phyloP scores from a whole-genome alignment of 1,284 basidiomycete genomes.

The Sphaerobolus stellatus region DNA sequence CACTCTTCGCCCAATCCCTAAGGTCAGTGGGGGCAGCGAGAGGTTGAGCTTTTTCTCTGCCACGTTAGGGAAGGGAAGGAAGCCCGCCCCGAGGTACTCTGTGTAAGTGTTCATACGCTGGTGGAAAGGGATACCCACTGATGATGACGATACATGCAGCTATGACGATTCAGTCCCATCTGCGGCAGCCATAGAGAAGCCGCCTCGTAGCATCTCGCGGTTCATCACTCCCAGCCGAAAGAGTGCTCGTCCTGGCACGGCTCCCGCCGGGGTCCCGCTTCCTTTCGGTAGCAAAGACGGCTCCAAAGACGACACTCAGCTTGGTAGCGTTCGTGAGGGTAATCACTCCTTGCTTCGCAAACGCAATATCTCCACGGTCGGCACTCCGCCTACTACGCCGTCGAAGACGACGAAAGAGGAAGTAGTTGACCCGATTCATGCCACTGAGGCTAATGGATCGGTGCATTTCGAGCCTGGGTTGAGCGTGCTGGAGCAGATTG shows the following conservation, averaged over 20 bases:
- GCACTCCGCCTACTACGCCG: neutral
- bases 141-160: neutral
- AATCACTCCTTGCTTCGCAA: slow-evolving; percentile 28
- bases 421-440: neutral
- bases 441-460: slow-evolving; percentile 21
- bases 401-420: slow-evolving; percentile 1
- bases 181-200: slow-evolving; percentile 14
- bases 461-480: slow-evolving; percentile 57
- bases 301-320: slow-evolving; percentile 5
- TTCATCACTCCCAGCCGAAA: slow-evolving; percentile 33
- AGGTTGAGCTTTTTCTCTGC: slow-evolving; percentile 79
- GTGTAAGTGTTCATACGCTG: slow-evolving; percentile 40
- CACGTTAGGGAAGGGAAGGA: slow-evolving; percentile 64
- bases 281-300: slow-evolving; percentile 11
- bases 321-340: neutral
- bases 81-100: slow-evolving; percentile 75
- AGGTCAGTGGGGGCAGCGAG: too few species aligned
- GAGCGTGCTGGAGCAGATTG: slow-evolving; percentile 85
- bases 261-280: slow-evolving; percentile 21
- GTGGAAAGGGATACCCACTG: neutral
- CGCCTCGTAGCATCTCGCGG: slow-evolving; percentile 48
- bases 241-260: slow-evolving; percentile 17
- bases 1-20: too few species aligned
- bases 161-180: neutral
- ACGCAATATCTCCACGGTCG: slow-evolving; percentile 25